phyloP scores from a whole-genome alignment of 192 early-diverging fungal species.

The Neocallimastix lanati region DNA sequence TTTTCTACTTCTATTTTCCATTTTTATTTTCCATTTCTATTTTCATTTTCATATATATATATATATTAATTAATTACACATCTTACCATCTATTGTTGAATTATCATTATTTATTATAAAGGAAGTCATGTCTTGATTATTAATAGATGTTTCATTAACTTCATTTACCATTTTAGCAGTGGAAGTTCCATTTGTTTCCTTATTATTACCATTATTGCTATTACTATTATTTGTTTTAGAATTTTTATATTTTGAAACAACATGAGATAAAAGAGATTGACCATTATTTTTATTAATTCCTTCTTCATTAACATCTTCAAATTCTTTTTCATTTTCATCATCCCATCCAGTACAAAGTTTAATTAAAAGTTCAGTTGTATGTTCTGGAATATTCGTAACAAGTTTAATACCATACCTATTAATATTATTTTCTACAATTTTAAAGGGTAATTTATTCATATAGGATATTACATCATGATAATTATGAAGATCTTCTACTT shows the following conservation, averaged over 20 bases:
- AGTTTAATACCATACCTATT: slow-evolving; percentile 19
- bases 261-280: not conserved
- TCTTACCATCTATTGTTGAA: too few species aligned
- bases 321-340: not conserved
- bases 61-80: too few species aligned
- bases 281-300: not conserved
- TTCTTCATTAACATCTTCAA: not conserved
- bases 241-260: not conserved
- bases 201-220: not conserved
- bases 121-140: slow-evolving; percentile 14
- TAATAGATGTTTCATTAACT: slow-evolving; percentile 31
- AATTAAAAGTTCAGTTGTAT: slow-evolving; percentile 26
- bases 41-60: too few species aligned
- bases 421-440: slow-evolving; percentile 8
- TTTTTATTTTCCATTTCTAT: too few species aligned
- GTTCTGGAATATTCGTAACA: slow-evolving; percentile 18
- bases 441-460: slow-evolving; percentile 23
- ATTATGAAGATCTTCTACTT: slow-evolving; percentile 70
- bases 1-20: too few species aligned
- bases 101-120: too few species aligned
- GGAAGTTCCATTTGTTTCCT: slow-evolving; percentile 30
- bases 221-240: not conserved
- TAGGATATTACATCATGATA: slow-evolving; percentile 61
- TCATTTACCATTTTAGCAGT: slow-evolving; percentile 28
- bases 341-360: slow-evolving; percentile 13